Base-by-base conservation (phyloP, 768 basidiomycete genomes). In the Filobasidium wieringae region DNA sequence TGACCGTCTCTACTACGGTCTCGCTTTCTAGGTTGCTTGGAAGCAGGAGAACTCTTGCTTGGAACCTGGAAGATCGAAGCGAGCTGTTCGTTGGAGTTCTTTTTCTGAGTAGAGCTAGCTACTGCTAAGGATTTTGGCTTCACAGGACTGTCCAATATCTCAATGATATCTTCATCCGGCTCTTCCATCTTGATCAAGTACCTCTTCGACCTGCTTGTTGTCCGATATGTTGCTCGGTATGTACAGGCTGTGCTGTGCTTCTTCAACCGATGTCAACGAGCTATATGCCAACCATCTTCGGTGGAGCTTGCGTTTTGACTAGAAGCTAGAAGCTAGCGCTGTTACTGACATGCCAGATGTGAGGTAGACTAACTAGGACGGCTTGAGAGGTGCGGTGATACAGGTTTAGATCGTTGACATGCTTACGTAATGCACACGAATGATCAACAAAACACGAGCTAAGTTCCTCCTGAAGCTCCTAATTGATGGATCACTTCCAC, bases 91-190 rank as follows among this genome's bases (percentile, higher is more conserved):
- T 27, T 56, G 45, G 19, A 30, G 55, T 47, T 56, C 24, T 15
- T 32, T 12, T 2, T 1, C 29, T 26, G 45, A n/a, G n/a, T n/a
- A n/a, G n/a, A n/a, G n/a, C n/a, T n/a, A 26, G 30, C 2, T 27
- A 19, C n/a, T 3, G 55, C 31, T 7, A 17, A 24, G 45, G 17
- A 5, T 37, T 37, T 37, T 37, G 2, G 8, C 24, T 47, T 56
- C 9, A 49, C 55, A n/a, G 55, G 55, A 47, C 55, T 56, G n/a
- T 56, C 55, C 6, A 31, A 24, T 11, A 56, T 49, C 12, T 56
- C 55, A 14, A 56, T 56, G 7, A 56, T 47, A 15, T 56, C 55
- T 26, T 33, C 12, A 30, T 56, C 55, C 8, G 40, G 34, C 19
- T 39, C n/a, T 7, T 31, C 4, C 36, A 37, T 37, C 9, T 37